Conservation (phyloP, 345 rosid species). For the Eutrema yunnanense region DNA sequence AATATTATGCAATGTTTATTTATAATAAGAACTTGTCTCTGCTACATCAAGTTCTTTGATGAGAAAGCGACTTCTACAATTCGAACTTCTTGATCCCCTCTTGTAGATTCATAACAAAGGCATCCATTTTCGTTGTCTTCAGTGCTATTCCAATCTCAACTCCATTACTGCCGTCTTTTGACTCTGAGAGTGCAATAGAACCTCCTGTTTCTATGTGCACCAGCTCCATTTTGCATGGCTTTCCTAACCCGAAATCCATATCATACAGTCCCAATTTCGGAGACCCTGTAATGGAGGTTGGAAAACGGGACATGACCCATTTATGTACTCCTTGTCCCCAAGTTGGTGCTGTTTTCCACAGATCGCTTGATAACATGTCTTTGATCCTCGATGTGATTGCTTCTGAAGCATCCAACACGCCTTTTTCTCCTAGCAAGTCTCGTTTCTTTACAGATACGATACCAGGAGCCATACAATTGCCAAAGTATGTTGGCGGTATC, state of each 20-base stretch:
- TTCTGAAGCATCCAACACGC: slow-evolving; percentile 24
- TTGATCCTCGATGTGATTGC: slow-evolving; percentile 19
- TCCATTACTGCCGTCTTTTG: slow-evolving; percentile 20
- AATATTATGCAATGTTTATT: too few species aligned
- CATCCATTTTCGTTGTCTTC: neutral
- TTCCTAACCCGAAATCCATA: slow-evolving; percentile 21
- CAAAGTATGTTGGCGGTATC: slow-evolving; percentile 36
- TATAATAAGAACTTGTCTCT: too few species aligned
- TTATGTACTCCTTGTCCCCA: slow-evolving; percentile 21
- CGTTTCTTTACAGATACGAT: slow-evolving; percentile 20
- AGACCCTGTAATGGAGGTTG: slow-evolving; percentile 26
- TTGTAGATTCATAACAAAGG: neutral
- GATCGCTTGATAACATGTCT: slow-evolving; percentile 20
- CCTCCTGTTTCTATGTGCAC: slow-evolving; percentile 25
- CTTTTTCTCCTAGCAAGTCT: slow-evolving; percentile 27
- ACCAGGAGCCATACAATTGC: slow-evolving; percentile 36
- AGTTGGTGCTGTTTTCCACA: slow-evolving; percentile 1
- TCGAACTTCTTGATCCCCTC: neutral
- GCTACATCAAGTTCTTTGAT: neutral
- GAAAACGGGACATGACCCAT: slow-evolving; percentile 16
- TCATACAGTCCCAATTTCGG: slow-evolving; percentile 26
- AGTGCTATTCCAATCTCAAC: slow-evolving; percentile 19
- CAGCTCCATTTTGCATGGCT: slow-evolving; percentile 14
- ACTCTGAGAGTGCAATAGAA: slow-evolving; percentile 12
- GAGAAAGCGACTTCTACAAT: neutral